A percentile compares a stretch with the other conserved stretches of the same genome.
Conservation (phyloP, 768 basidiomycete species). For the Tricholoma saponaceum region DNA sequence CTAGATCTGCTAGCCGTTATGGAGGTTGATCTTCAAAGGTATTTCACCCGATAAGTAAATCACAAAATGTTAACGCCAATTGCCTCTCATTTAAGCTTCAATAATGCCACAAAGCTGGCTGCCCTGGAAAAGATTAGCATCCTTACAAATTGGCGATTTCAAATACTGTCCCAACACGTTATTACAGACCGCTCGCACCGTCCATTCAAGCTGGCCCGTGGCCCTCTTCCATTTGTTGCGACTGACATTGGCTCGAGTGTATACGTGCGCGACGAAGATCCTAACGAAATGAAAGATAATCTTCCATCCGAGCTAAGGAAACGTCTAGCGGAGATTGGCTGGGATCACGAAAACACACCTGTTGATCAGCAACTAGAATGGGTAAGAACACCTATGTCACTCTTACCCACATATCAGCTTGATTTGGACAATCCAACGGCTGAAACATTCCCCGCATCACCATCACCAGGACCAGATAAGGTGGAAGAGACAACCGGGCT, state of each 20-base stretch:
- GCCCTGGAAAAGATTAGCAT: conserved; percentile 53
- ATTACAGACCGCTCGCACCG: conserved; percentile 58
- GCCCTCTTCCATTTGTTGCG: conserved; percentile 67
- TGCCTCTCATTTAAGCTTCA: conserved; percentile 36
- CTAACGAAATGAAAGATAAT: conserved; percentile 43
- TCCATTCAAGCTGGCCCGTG: conserved; percentile 69
- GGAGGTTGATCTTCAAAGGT: conserved; percentile 56
- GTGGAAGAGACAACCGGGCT: conserved; percentile 28
- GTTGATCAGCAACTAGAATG: conserved; percentile 55
- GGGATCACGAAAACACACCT: conserved; percentile 56
- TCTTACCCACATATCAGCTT: conserved; percentile 54
- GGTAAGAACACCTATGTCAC: conserved; percentile 61
- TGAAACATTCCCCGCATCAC: conserved; percentile 16
- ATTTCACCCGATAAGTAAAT: conserved; percentile 3
- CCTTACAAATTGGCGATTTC: conserved; percentile 65
- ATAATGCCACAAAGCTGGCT: conserved; percentile 41
- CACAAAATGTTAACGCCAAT: not conserved
- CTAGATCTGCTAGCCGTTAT: conserved; percentile 45
- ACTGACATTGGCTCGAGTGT: conserved; percentile 68
- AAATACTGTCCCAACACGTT: conserved; percentile 59
- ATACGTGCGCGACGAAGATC: conserved; percentile 53
- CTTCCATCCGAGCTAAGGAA: conserved; percentile 64
- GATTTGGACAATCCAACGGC: conserved; percentile 39
- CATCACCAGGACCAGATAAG: conserved; percentile 14
- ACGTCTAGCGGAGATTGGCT: conserved; percentile 70